Percentiles rank a stretch among this genome's conserved stretches.
These are phyloP conservation scores for Penicillium subrubescens DNA, from an alignment of 495 filamentous ascomycete genomes.

Conservation along the genomic window DNA sequence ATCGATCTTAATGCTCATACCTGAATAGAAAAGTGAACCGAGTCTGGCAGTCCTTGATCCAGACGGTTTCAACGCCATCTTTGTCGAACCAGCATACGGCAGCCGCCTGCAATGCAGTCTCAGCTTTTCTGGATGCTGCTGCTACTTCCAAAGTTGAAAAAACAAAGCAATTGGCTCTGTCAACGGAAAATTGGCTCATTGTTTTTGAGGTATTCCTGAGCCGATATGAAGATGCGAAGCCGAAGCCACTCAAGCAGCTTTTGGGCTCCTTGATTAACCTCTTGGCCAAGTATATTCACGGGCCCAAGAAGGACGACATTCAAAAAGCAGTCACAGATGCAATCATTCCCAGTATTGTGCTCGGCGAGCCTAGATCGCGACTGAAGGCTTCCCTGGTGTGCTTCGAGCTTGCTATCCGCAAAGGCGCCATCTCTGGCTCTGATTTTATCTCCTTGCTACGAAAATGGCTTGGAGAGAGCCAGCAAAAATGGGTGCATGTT, in stretches of 20 bases:
- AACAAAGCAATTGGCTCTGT: conserved; percentile 46
- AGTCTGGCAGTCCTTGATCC: conserved; percentile 42
- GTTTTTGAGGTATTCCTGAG: conserved; percentile 72
- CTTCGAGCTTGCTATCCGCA: conserved; percentile 46
- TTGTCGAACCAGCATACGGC: conserved; percentile 44
- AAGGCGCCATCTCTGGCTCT: conserved; percentile 32
- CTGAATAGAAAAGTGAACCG: conserved; percentile 36
- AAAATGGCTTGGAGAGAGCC: conserved; percentile 37
- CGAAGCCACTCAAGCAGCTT: conserved; percentile 74
- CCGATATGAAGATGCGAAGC: conserved; percentile 71
- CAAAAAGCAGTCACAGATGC: conserved; percentile 26
- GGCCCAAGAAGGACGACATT: conserved; percentile 25
- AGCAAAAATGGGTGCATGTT: conserved; percentile 31
- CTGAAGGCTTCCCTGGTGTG: conserved; percentile 45
- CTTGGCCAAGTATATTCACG: conserved; percentile 50
- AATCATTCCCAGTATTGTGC: conserved; percentile 39
- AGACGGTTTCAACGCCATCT: conserved; percentile 41
- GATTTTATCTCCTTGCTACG: conserved; percentile 35
- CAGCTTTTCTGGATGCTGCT: conserved; percentile 51
- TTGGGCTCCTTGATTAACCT: conserved; percentile 60
- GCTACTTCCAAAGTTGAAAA: conserved; percentile 33
- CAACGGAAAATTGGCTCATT: conserved; percentile 53
- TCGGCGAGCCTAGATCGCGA: conserved; percentile 43
- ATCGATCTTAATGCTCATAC: conserved; percentile 14
- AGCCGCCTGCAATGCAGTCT: conserved; percentile 48